These are phyloP conservation scores for Argentina anserina DNA, from an alignment of 306 rosid genomes.

Conservation along the genomic window DNA sequence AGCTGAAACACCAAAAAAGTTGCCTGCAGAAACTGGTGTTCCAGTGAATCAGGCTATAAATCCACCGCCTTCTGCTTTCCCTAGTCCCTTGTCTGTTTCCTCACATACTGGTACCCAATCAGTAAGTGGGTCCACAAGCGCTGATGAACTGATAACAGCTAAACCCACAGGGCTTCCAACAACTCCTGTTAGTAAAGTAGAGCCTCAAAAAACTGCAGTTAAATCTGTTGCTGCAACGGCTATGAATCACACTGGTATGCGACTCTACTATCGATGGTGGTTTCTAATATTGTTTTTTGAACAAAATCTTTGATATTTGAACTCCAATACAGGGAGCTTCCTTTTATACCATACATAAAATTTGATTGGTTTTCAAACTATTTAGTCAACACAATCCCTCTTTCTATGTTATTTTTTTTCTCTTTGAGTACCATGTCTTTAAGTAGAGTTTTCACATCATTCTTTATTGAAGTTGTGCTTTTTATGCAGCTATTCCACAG, in stretches of 20 bases:
- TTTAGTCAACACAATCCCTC: neutral
- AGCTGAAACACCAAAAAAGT: conserved; percentile 41
- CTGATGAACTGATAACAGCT: conserved; percentile 61
- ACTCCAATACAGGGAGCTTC: neutral
- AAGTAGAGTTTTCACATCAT: neutral
- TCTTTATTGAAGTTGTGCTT: conserved; percentile 3
- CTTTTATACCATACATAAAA: neutral
- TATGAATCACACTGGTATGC: conserved; percentile 70
- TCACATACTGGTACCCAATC: conserved; percentile 67
- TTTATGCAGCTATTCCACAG: conserved; percentile 61
- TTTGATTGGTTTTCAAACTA: neutral
- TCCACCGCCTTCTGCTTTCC: conserved; percentile 41
- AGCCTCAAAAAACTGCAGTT: conserved; percentile 43
- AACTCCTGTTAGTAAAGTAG: conserved; percentile 53
- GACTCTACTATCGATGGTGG: neutral
- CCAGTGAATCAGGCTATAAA: conserved; percentile 42
- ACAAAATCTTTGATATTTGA: neutral
- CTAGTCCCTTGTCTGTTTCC: conserved; percentile 81
- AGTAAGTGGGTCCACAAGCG: conserved; percentile 69
- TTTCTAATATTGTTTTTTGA: neutral
- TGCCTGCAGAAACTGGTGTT: conserved; percentile 40
- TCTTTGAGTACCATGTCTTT: neutral
- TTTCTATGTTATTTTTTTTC: neutral
- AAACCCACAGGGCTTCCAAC: conserved; percentile 45
- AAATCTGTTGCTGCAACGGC: conserved; percentile 37